Evolutionary conservation across 2,329 filamentous ascomycete species (phyloP).

Genomic region (Cordyceps militaris): DNA sequence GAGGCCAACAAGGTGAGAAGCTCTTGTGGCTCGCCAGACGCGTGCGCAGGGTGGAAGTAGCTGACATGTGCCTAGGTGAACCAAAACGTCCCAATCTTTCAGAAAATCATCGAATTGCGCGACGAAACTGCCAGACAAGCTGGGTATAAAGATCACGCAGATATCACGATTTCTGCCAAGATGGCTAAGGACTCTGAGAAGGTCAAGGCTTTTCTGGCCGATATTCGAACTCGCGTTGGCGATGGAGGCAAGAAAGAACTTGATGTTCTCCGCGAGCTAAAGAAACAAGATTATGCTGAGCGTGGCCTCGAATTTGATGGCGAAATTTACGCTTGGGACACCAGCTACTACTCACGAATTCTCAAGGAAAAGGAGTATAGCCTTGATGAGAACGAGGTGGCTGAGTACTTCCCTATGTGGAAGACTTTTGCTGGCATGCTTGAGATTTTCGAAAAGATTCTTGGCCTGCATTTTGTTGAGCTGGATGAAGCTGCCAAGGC

Average conservation of each 20-base stretch:
- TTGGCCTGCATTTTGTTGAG: constrained; percentile 72
- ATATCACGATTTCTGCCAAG: constrained; percentile 71
- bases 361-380: constrained; percentile 76
- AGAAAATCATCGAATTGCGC: constrained; percentile 65
- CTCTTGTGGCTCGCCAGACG: not conserved
- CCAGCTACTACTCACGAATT: constrained; percentile 71
- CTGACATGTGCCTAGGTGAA: constrained; percentile 42
- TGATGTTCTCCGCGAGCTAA: constrained; percentile 62
- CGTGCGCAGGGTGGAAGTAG: not conserved
- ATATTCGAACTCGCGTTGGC: constrained; percentile 59
- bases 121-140: constrained; percentile 72
- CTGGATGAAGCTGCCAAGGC: constrained; percentile 59
- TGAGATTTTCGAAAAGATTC: constrained; percentile 74
- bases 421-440: constrained; percentile 72
- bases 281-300: constrained; percentile 60
- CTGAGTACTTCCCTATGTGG: constrained; percentile 76
- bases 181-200: constrained; percentile 74
- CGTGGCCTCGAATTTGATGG: constrained; percentile 54
- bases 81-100: constrained; percentile 65
- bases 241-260: constrained; percentile 66
- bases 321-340: constrained; percentile 77
- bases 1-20: constrained; percentile 67
- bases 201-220: constrained; percentile 65
- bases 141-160: constrained; percentile 70
- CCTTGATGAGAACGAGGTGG: constrained; percentile 71